Conservation (phyloP, 192 early-diverging fungal species). For the Mortierella antarctica region DNA sequence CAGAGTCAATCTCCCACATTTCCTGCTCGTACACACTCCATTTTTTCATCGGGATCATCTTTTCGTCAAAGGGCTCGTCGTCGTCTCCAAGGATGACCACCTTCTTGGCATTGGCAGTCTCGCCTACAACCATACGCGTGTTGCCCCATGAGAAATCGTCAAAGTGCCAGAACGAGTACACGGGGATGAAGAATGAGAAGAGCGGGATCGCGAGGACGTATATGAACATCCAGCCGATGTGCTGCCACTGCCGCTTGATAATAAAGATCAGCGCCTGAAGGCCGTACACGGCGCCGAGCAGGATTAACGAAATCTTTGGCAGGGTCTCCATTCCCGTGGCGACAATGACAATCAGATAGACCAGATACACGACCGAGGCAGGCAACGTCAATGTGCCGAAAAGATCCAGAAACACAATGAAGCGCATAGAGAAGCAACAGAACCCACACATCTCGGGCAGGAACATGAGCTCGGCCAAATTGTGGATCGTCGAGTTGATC, state of each 20-base stretch:
- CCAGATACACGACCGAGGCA: slow-evolving; percentile 83
- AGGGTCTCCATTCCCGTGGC: slow-evolving; percentile 71
- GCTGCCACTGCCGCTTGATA: slow-evolving; percentile 74
- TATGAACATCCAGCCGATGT: slow-evolving; percentile 86
- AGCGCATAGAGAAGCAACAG: slow-evolving; percentile 98
- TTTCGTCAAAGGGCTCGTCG: slow-evolving; percentile 88
- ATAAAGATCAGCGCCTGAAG: slow-evolving; percentile 81
- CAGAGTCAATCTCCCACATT: slow-evolving; percentile 72
- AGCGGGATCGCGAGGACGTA: slow-evolving; percentile 92
- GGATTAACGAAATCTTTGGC: slow-evolving; percentile 81
- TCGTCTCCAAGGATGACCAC: slow-evolving; percentile 72
- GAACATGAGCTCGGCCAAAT: slow-evolving; percentile 89
- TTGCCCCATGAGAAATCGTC: slow-evolving; percentile 99
- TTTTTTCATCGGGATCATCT: slow-evolving; percentile 84
- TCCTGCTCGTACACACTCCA: slow-evolving; percentile 92
- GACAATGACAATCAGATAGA: slow-evolving; percentile 80
- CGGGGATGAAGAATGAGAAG: slow-evolving; percentile 91
- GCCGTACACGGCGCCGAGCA: slow-evolving; percentile 88
- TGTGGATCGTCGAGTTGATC: slow-evolving; percentile 99
- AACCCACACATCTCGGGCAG: slow-evolving; percentile 92
- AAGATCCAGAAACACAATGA: slow-evolving; percentile 94
- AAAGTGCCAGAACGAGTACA: slow-evolving; percentile 99
- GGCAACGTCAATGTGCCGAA: slow-evolving; percentile 83
- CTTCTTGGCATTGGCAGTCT: slow-evolving; percentile 70
- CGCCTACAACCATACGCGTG: slow-evolving; percentile 86